A percentile compares a stretch with the other conserved stretches of the same genome.
These are phyloP conservation scores for Tardiomyces blankii DNA, from an alignment of 1,139 yeast genomes.

Conservation along the genomic window DNA sequence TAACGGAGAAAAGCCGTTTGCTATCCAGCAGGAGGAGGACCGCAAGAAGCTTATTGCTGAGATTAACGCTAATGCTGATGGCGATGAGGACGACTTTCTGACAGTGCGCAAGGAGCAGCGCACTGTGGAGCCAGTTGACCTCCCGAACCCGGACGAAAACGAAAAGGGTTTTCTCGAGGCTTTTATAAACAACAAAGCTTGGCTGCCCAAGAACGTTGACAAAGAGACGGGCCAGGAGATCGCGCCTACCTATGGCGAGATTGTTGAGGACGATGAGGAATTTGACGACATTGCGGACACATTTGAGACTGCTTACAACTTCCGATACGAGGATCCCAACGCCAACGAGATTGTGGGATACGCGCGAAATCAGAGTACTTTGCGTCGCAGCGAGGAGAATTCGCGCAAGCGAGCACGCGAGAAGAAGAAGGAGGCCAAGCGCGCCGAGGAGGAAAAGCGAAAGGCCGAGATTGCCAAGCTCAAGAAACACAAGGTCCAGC, in stretches of 20 bases:
- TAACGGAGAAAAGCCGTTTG: slow-evolving; percentile 43
- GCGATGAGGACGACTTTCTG: slow-evolving; percentile 42
- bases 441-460: slow-evolving; percentile 41
- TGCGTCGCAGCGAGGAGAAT: slow-evolving; percentile 68
- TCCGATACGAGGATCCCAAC: slow-evolving; percentile 86
- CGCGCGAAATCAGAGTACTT: slow-evolving; percentile 90
- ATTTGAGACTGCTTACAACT: slow-evolving; percentile 87
- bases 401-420: slow-evolving; percentile 79
- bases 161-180: slow-evolving; percentile 61
- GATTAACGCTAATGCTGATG: slow-evolving; percentile 51
- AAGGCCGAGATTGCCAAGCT: slow-evolving; percentile 58
- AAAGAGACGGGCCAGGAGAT: slow-evolving; percentile 37
- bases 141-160: slow-evolving; percentile 63
- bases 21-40: slow-evolving; percentile 65
- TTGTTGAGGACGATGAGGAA: slow-evolving; percentile 62
- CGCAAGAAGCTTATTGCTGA: slow-evolving; percentile 60
- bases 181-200: slow-evolving; percentile 67
- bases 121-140: slow-evolving; percentile 23
- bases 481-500: slow-evolving; percentile 64
- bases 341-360: slow-evolving; percentile 91
- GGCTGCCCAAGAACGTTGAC: slow-evolving; percentile 63
- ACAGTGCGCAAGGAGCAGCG: slow-evolving; percentile 41
- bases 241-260: slow-evolving; percentile 39
- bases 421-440: slow-evolving; percentile 44
- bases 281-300: slow-evolving; percentile 88